Conservation (phyloP, 371 early-diverging fungal species). For the Haplosporangium sp. region DNA sequence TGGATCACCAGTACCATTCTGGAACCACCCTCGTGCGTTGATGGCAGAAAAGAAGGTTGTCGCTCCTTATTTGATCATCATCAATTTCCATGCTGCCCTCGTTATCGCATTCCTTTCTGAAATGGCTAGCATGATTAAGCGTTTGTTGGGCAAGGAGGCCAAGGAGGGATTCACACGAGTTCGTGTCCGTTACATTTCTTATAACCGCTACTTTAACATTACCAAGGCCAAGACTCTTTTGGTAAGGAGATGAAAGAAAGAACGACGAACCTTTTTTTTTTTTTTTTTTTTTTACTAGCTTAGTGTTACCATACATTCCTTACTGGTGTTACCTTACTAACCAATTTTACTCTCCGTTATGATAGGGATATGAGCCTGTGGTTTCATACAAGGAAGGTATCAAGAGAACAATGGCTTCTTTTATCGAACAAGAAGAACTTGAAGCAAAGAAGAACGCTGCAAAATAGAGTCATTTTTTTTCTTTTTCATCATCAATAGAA, state of each 20-base stretch:
- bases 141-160: slow-evolving; percentile 52
- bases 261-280: neutral
- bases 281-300: slow-evolving; percentile 4
- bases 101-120: slow-evolving; percentile 50
- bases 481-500: too few species aligned
- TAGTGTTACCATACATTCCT: neutral
- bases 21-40: slow-evolving; percentile 81
- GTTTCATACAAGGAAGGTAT: slow-evolving; percentile 50
- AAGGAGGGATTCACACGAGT: slow-evolving; percentile 56
- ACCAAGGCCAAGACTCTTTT: slow-evolving; percentile 83
- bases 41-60: slow-evolving; percentile 49
- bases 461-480: slow-evolving; percentile 2
- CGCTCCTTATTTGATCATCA: slow-evolving; percentile 44
- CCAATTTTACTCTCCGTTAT: neutral
- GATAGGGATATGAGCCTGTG: slow-evolving; percentile 50
- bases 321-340: neutral
- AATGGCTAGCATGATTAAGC: slow-evolving; percentile 39
- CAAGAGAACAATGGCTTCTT: slow-evolving; percentile 51
- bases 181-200: slow-evolving; percentile 50
- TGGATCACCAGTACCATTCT: slow-evolving; percentile 93
- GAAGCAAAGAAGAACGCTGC: slow-evolving; percentile 30
- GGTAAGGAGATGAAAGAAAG: slow-evolving; percentile 32
- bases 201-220: slow-evolving; percentile 83
- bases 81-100: slow-evolving; percentile 51
- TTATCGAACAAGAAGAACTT: slow-evolving; percentile 38